These are phyloP conservation scores for Stemphylium vesicarium DNA, from an alignment of 2,329 filamentous ascomycete genomes.

Conservation along the genomic window DNA sequence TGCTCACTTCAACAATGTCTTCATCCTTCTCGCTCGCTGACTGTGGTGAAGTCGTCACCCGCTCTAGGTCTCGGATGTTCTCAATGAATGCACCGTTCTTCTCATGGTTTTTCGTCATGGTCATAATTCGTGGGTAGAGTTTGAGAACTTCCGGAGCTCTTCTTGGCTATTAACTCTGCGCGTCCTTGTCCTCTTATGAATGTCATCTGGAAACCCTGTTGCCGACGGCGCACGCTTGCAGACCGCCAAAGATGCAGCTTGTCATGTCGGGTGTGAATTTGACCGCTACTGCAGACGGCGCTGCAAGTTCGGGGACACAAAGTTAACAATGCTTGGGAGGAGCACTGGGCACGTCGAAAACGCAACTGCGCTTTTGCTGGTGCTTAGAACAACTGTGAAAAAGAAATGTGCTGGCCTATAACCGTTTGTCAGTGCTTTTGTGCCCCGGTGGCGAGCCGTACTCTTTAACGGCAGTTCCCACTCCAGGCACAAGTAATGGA, in stretches of 20 bases:
- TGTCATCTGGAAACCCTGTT: neutral
- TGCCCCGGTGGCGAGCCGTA: too few species aligned
- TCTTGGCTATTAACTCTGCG: neutral
- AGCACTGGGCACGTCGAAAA: too few species aligned
- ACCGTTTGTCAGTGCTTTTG: too few species aligned
- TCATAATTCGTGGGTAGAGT: neutral
- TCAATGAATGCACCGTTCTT: neutral
- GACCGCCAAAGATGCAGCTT: neutral
- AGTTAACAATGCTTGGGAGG: too few species aligned
- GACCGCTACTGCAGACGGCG: too few species aligned
- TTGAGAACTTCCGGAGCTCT: neutral
- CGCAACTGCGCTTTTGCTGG: too few species aligned
- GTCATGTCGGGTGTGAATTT: neutral
- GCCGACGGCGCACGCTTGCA: neutral
- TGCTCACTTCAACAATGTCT: too few species aligned
- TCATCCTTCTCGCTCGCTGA: neutral
- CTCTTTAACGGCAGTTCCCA: too few species aligned
- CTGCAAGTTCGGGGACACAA: too few species aligned
- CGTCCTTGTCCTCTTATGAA: neutral
- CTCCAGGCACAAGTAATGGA: too few species aligned
- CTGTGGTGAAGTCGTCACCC: neutral
- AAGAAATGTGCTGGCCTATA: too few species aligned
- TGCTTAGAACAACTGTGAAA: too few species aligned
- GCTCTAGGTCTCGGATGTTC: conserved; percentile 8
- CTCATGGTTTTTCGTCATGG: neutral